Evolutionary conservation across 2,329 filamentous ascomycete species (phyloP), one percentile per base, ranked within the genome.

Genomic region (Cercospora janseana): DNA sequence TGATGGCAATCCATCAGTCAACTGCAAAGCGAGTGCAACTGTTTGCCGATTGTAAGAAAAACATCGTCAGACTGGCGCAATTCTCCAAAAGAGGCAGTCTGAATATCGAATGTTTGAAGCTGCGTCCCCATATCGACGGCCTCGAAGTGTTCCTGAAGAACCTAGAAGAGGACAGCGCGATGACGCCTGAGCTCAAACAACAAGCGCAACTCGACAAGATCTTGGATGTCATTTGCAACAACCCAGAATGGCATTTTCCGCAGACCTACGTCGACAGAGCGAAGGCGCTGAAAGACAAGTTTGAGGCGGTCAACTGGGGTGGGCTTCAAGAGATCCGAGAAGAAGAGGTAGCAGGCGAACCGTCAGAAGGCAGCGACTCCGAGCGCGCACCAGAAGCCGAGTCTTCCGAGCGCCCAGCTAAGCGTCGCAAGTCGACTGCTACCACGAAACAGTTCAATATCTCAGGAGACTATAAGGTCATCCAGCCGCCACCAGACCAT

Each of bases 241-340:
- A 56, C n/a, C 3, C 29, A n/a, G 15, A 20, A 21, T 58, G 56
- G 16, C 46, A 54, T 28, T 60, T 63, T 29, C 49, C 52, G 4
- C 15, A 31, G 8, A 23, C 27, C 13, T 45, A 56, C 23, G 44
- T 15, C 10, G 46, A 54, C 8, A 51, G 43, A 21, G 61, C 59
- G 2, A 46, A 35, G 21, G 40, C 13, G 21, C 48, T 64, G 0
- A 41, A 49, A 45, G 50, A 60, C 4, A 48, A 50, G 12, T 63
- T 54, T 51, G 48, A 57, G 12, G 45, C 37, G 2, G 52, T 54
- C 26, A 47, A 56, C n/a, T 63, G 61, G 58, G 57, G 54, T 10
- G 52, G 50, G 3, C 42, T 51, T 12, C 8, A 24, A 6, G 48
- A 34, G n/a, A 46, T 28, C 5, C 42, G 26, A 23, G 42, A 13